A percentile compares a stretch with the other conserved stretches of the same genome.
Conservation (phyloP, 306 rosid species). For the Dalbergia cultrata region DNA sequence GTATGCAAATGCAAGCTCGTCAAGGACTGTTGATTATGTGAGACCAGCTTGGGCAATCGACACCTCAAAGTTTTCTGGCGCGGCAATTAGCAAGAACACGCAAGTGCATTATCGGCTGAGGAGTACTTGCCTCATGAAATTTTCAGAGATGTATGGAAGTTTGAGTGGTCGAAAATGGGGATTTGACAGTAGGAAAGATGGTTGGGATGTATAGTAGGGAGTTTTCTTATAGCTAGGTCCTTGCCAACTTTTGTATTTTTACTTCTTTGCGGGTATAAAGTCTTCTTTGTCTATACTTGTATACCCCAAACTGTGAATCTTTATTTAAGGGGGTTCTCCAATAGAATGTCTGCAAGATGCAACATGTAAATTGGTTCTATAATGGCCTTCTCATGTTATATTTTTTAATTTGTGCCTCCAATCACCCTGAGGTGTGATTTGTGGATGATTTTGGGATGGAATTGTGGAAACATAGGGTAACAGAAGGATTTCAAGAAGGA, state of each 20-base stretch:
- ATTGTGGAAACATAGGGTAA: slow-evolving; percentile 14
- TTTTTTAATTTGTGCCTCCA: slow-evolving; percentile 43
- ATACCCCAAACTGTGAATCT: slow-evolving; percentile 60
- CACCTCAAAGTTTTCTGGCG: slow-evolving; percentile 93
- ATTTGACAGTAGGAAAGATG: slow-evolving; percentile 80
- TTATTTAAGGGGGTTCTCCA: slow-evolving; percentile 54
- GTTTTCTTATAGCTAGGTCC: slow-evolving; percentile 41
- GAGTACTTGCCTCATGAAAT: slow-evolving; percentile 76
- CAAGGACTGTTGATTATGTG: slow-evolving; percentile 88
- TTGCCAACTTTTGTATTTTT: slow-evolving; percentile 47
- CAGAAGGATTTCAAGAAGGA: slow-evolving; percentile 7
- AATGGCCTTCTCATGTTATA: slow-evolving; percentile 47
- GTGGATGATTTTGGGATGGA: slow-evolving; percentile 29
- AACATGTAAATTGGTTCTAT: slow-evolving; percentile 67
- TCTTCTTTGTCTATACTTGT: slow-evolving; percentile 41
- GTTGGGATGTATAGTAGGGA: slow-evolving; percentile 88
- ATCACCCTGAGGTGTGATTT: slow-evolving; percentile 28
- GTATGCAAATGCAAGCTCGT: slow-evolving; percentile 88
- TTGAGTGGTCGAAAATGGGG: slow-evolving; percentile 74
- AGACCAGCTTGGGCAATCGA: slow-evolving; percentile 98
- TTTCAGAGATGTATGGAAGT: slow-evolving; percentile 79
- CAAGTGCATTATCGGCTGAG: slow-evolving; percentile 72
- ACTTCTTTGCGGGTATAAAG: slow-evolving; percentile 49
- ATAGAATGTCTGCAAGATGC: slow-evolving; percentile 55
- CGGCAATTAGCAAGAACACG: slow-evolving; percentile 90